Evolutionary conservation across 139 green algal species (phyloP), one percentile per base, ranked within the genome.

Genomic region (Tetraselmis striata): DNA sequence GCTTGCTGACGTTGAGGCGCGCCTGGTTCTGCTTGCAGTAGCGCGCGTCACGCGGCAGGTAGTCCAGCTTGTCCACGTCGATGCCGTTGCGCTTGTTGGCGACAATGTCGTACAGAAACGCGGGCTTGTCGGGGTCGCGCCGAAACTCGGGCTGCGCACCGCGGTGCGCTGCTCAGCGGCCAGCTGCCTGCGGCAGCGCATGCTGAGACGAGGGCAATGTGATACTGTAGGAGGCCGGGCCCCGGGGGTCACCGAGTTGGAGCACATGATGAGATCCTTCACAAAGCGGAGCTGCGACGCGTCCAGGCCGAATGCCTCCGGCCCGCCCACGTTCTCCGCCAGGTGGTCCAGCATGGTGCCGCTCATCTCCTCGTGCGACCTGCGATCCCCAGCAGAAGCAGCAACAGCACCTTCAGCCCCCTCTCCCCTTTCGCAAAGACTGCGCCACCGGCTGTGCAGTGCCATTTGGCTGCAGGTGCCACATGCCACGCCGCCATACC

Each of bases 341-440:
- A 95, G 85, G 76, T 83, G 79, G 30, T 95, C 84, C 31, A 97
- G 67, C 75, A 97, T 89, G 30, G 83, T 30, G 2, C 80, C 85
- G 25, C 77, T 88, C 91, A 95, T 95, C 29, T 92, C 81, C 82
- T 97, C 93, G 75, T 97, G 93, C 29, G 88, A 85, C 90, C 88
- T 93, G 86, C 79, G 31, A 24, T n/a, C n/a, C n/a, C n/a, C n/a
- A n/a, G n/a, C n/a, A n/a, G n/a, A n/a, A n/a, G n/a, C n/a, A n/a
- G n/a, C n/a, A n/a, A n/a, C n/a, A n/a, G n/a, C n/a, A n/a, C n/a
- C n/a, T n/a, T 2, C 30, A 83, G 23, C 28, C 5, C 80, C 28
- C 27, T 77, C 67, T 5, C 67, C 27, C 67, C 2, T 5, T 29
- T 23, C 67, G 27, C 23, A 29, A 5, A 27, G 28, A 5, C 2